These are phyloP conservation scores for Trichoderma sp. DNA, from an alignment of 2,329 filamentous ascomycete genomes.

Conservation along the genomic window DNA sequence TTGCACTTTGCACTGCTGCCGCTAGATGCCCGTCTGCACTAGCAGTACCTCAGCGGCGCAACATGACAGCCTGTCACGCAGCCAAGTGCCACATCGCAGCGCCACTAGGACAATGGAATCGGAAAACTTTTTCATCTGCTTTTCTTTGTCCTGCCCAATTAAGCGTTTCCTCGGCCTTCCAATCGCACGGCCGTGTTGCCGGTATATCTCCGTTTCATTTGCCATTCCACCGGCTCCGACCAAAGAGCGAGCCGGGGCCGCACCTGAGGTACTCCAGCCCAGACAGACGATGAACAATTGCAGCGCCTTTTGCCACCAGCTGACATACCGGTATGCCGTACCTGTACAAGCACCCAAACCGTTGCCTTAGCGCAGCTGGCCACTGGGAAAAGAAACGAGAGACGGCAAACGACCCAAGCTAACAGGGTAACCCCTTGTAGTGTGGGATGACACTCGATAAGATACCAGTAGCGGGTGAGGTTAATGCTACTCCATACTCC, in stretches of 20 bases:
- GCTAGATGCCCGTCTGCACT: not conserved
- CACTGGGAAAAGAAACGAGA: not conserved
- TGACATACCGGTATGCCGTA: not conserved
- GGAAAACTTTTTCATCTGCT: not conserved
- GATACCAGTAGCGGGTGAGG: slow-evolving; percentile 13
- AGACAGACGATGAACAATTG: not conserved
- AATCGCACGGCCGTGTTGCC: not conserved
- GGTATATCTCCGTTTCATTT: slow-evolving; percentile 7
- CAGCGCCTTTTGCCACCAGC: slow-evolving; percentile 2
- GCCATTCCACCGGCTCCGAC: slow-evolving; percentile 4
- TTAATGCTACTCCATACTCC: slow-evolving; percentile 3
- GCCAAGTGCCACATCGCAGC: slow-evolving; percentile 8
- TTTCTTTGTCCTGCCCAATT: not conserved
- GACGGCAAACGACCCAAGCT: slow-evolving; percentile 6
- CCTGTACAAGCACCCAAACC: not conserved
- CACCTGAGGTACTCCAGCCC: not conserved
- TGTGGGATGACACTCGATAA: slow-evolving; percentile 6
- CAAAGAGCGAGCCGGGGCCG: not conserved
- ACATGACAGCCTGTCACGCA: slow-evolving; percentile 17
- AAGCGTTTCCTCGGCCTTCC: not conserved
- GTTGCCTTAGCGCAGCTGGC: slow-evolving; percentile 3
- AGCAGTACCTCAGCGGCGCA: slow-evolving; percentile 9
- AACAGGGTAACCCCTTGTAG: slow-evolving; percentile 2
- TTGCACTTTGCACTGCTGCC: not conserved
- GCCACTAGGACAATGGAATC: not conserved